Percentiles rank a stretch among this genome's conserved stretches.
Evolutionary conservation across 2,329 filamentous ascomycete genomes (phyloP).

Genomic region (Colletotrichum salicis): DNA sequence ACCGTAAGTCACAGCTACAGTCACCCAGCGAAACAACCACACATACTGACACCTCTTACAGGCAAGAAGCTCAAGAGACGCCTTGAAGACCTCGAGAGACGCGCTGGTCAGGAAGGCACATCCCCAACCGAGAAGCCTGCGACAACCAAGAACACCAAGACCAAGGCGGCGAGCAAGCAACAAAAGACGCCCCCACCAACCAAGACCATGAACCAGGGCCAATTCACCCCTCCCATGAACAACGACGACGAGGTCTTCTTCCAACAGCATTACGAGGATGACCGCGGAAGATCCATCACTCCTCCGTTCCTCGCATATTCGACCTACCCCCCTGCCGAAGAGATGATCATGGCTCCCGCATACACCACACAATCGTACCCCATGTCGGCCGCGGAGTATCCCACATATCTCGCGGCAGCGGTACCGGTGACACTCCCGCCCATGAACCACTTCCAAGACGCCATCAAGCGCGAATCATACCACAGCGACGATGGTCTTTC

Average conservation of each 20-base stretch:
- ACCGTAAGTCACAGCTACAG: constrained; percentile 71
- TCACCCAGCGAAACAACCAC: neutral
- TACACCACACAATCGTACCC: constrained; percentile 63
- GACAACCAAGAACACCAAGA: constrained; percentile 54
- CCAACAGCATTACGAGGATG: constrained; percentile 62
- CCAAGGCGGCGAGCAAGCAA: constrained; percentile 43
- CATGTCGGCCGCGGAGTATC: constrained; percentile 64
- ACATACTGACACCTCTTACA: constrained; percentile 46
- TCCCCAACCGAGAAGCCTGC: constrained; percentile 51
- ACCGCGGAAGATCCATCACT: constrained; percentile 75
- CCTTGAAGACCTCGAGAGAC: constrained; percentile 84
- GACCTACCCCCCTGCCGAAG: constrained; percentile 74
- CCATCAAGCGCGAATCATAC: constrained; percentile 74
- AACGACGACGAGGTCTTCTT: constrained; percentile 75
- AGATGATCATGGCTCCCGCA: constrained; percentile 70
- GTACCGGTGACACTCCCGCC: constrained; percentile 71
- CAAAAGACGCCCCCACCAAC: constrained; percentile 47
- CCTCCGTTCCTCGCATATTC: constrained; percentile 77
- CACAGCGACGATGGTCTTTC: constrained; percentile 69
- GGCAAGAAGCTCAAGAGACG: constrained; percentile 94
- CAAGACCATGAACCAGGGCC: constrained; percentile 58
- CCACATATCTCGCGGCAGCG: constrained; percentile 66
- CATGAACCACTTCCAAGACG: constrained; percentile 71
- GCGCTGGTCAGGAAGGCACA: constrained; percentile 69
- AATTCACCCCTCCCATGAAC: constrained; percentile 71